Base-by-base conservation (phyloP, 116 monocot genomes). In the Phalaenopsis hybrid region DNA sequence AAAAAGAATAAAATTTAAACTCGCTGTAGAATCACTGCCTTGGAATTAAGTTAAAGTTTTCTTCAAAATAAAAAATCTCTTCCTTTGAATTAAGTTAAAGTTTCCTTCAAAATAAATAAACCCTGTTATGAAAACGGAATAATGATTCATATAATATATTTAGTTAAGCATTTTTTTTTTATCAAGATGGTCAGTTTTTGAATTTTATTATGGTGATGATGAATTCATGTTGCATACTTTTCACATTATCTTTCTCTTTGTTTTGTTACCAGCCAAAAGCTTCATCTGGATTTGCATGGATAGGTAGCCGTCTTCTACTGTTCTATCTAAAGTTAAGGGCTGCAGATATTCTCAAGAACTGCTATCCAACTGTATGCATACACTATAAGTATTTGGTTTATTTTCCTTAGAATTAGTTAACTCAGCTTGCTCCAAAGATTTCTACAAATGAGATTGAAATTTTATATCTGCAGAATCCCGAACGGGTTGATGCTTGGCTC, bases 281-380 rank as follows among this genome's bases (percentile, higher is more conserved):
- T 77, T 69, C 79, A 44, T 87, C 89, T 84, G 84, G 83, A 25
- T 15, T 93, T 85, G 85, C 94, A 78, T 83, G 84, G 85, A 78
- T 96, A 20, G 86, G 87, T 8, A 84, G 94, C 81, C 86, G 84
- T 45, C 84, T 94, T 16, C 82, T 96, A 8, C 81, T 94, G 81
- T 33, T 87, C 23, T 96, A 82, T 84, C 79, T 96, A 82, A 88
- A 85, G 70, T 83, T 84, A 79, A 86, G 84, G 68, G 88, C 84
- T 83, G 78, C 78, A 44, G 81, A 78, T 45, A 87, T 92, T 81
- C 78, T 94, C 55, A 86, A 88, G 83, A 84, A 86, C 5, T 96
- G 83, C 85, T 96, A 96, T 63, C 96, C 96, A 82, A 86, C 78
- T 77, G 96, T 96, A 91, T 79, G 88, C 81, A 77, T 72, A 44